Conservation (phyloP, 306 rosid genomes). For the Cicer yamashitae region DNA sequence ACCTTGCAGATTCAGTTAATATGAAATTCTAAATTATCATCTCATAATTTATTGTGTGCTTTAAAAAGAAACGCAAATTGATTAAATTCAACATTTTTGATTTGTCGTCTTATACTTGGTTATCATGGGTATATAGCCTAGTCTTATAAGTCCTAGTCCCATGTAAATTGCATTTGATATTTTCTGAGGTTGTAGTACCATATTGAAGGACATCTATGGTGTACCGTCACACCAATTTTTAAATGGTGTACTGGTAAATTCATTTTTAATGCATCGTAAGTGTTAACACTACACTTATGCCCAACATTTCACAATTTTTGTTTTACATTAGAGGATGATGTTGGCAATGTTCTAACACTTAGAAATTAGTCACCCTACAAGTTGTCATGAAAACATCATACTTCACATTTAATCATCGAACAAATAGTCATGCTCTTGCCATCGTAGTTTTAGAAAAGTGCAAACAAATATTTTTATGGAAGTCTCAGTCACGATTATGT, state of each 20-base stretch:
- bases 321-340: no score
- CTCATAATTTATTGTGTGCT: neutral
- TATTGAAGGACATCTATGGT: neutral
- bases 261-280: neutral
- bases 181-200: neutral
- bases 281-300: conserved; percentile 1
- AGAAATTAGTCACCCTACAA: no score
- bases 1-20: conserved; percentile 17
- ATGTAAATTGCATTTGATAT: neutral
- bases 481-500: no score
- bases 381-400: no score
- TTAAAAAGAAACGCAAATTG: neutral
- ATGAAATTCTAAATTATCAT: conserved; percentile 19
- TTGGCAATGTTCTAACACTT: no score
- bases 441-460: no score
- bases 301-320: neutral
- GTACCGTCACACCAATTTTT: neutral
- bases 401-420: no score
- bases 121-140: neutral
- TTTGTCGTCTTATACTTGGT: neutral
- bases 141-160: neutral
- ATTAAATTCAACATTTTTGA: neutral
- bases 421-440: no score
- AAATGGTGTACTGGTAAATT: conserved; percentile 13
- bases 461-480: no score